Conservation (phyloP, 176 grass and related monocot genomes). For the Oryza glumipatula region DNA sequence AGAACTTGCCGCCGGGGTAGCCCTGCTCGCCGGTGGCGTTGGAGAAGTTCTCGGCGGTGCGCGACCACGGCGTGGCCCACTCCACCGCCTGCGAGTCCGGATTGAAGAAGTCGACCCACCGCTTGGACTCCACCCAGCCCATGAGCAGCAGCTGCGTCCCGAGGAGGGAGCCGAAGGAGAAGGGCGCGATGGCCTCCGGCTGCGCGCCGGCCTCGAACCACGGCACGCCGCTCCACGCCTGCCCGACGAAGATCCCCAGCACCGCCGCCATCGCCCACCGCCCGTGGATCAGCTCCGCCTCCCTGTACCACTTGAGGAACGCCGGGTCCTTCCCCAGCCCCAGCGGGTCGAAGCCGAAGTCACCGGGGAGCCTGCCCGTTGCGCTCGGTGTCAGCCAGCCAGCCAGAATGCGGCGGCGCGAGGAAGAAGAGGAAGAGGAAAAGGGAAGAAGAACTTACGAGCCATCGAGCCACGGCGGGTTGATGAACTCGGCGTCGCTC, state of each 20-base stretch:
- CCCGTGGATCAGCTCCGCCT: conserved; percentile 98
- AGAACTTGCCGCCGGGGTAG: conserved; percentile 96
- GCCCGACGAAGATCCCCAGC: conserved; percentile 90
- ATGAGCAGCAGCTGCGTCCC: conserved; percentile 95
- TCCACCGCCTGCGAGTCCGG: conserved; percentile 87
- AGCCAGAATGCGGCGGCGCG: neutral
- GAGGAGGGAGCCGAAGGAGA: conserved; percentile 92
- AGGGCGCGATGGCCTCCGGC: conserved; percentile 83
- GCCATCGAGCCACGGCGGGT: conserved; percentile 93
- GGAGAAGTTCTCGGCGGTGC: conserved; percentile 88
- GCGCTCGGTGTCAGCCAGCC: neutral
- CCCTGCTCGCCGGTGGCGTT: conserved; percentile 94
- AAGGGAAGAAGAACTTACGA: conserved; percentile 56
- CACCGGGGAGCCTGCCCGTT: conserved; percentile 64
- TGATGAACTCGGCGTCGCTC: conserved; percentile 77
- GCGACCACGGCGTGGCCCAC: conserved; percentile 98
- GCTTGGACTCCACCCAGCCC: conserved; percentile 98
- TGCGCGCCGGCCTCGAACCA: conserved; percentile 97
- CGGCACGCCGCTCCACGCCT: conserved; percentile 94
- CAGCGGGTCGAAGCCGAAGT: conserved; percentile 94
- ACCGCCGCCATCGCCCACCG: conserved; percentile 95
- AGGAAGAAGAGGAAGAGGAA: no score
- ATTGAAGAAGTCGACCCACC: conserved; percentile 99
- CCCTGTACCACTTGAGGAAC: conserved; percentile 98
- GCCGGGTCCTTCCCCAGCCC: conserved; percentile 95